Percentiles rank a stretch among this genome's conserved stretches.
These are phyloP conservation scores for Sarocladium strictum DNA, from an alignment of 2,329 filamentous ascomycete genomes.

Conservation along the genomic window DNA sequence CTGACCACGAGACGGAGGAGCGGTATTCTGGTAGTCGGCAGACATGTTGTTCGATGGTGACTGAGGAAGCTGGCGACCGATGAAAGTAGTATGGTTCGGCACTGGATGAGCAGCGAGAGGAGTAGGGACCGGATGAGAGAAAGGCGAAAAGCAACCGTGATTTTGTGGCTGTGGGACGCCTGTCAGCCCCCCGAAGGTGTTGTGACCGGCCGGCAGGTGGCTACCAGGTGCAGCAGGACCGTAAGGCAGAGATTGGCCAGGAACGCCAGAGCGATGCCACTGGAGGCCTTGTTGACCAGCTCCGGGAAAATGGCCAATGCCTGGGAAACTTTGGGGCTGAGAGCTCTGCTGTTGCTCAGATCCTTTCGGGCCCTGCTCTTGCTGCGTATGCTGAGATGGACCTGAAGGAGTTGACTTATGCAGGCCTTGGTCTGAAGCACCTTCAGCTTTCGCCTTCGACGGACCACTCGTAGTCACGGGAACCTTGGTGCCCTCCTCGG, in stretches of 20 bases:
- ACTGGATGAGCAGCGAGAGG: conserved; percentile 1
- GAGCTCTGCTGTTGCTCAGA: conserved; percentile 1
- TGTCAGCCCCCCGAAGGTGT: neutral
- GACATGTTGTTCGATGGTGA: conserved; percentile 24
- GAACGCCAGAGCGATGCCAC: conserved; percentile 19
- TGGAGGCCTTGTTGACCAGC: conserved; percentile 16
- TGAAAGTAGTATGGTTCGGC: conserved; percentile 13
- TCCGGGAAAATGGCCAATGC: conserved; percentile 19
- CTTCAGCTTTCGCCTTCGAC: conserved; percentile 14
- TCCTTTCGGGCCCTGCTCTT: neutral
- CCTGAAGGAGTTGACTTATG: neutral
- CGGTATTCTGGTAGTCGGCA: conserved; percentile 34
- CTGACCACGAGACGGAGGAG: conserved; percentile 35
- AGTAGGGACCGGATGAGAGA: conserved; percentile 6
- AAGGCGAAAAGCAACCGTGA: neutral
- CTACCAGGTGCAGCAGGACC: neutral
- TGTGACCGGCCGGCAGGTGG: conserved; percentile 3
- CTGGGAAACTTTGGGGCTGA: conserved; percentile 22
- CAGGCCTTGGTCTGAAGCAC: neutral
- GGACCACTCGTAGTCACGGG: conserved; percentile 17
- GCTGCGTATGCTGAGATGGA: neutral
- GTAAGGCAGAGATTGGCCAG: neutral
- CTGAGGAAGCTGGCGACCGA: conserved; percentile 6
- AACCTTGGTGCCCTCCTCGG: neutral
- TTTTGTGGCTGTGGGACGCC: neutral